These are phyloP conservation scores for Globisporangium alternatum DNA, from an alignment of 352 stramenopile genomes.

Conservation along the genomic window DNA sequence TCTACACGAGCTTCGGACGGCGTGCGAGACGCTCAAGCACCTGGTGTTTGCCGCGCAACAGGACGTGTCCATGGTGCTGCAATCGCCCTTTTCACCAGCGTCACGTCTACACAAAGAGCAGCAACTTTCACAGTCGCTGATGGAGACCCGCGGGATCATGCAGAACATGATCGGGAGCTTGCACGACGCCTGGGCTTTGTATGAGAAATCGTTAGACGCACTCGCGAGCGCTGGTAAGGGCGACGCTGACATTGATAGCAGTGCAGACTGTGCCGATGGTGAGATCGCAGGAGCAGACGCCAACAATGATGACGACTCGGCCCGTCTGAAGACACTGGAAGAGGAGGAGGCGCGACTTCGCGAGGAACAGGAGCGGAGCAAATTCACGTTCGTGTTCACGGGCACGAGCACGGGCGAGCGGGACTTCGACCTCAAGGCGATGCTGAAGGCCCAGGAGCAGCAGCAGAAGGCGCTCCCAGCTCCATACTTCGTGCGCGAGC, in stretches of 20 bases:
- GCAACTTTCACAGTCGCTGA: constrained; percentile 4
- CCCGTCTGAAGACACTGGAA: not conserved
- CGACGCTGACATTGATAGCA: not conserved
- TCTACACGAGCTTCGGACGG: constrained; percentile 38
- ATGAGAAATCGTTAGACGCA: constrained; percentile 13
- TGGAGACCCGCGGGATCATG: constrained; percentile 19
- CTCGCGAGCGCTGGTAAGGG: not conserved
- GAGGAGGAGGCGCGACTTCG: not conserved
- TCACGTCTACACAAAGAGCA: not conserved
- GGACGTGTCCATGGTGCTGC: constrained; percentile 18
- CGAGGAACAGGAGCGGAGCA: constrained; percentile 6
- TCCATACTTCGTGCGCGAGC: constrained; percentile 44
- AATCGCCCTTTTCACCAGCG: not conserved
- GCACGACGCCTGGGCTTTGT: constrained; percentile 16
- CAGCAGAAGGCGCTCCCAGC: constrained; percentile 13
- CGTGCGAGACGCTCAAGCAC: constrained; percentile 51
- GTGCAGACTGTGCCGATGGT: not conserved
- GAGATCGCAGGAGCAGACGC: constrained; percentile 2
- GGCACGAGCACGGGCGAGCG: constrained; percentile 70
- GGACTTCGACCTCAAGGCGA: constrained; percentile 52
- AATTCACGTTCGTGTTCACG: constrained; percentile 53
- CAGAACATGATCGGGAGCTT: constrained; percentile 21
- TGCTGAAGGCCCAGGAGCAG: constrained; percentile 39
- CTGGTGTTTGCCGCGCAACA: constrained; percentile 42
- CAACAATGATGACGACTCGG: not conserved